Evolutionary conservation across 2,329 filamentous ascomycete species (phyloP).

Genomic region (Cladophialophora exuberans): DNA sequence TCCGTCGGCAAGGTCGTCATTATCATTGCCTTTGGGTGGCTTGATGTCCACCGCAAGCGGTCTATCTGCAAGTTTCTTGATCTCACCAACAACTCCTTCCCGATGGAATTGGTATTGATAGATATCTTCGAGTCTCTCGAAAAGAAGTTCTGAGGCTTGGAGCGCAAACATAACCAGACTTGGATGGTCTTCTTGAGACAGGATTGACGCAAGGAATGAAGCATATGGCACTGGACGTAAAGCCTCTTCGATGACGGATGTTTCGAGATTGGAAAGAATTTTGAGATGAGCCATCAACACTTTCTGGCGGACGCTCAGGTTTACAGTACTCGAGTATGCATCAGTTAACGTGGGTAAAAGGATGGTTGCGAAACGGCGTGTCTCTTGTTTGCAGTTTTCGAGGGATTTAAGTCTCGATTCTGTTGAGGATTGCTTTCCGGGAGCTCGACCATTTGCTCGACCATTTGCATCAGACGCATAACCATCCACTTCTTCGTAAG

Average conservation of each 20-base stretch:
- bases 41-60: conserved; percentile 17
- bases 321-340: conserved; percentile 96
- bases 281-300: conserved; percentile 95
- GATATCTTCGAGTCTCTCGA: conserved; percentile 80
- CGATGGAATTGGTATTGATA: conserved; percentile 97
- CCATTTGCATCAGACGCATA: conserved; percentile 47
- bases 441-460: conserved; percentile 2
- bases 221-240: conserved; percentile 89
- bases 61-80: conserved; percentile 72
- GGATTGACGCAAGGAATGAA: conserved; percentile 90
- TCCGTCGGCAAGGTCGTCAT: conserved; percentile 34
- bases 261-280: conserved; percentile 95
- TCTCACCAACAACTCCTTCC: conserved; percentile 92
- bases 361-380: conserved; percentile 90
- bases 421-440: conserved; percentile 43
- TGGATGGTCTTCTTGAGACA: conserved; percentile 92
- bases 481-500: conserved; percentile 49
- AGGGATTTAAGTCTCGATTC: conserved; percentile 83
- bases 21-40: conserved; percentile 30
- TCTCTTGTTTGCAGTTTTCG: conserved; percentile 79
- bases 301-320: conserved; percentile 90
- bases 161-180: conserved; percentile 83
- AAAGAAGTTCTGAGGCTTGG: conserved; percentile 84
- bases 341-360: conserved; percentile 93
- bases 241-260: conserved; percentile 79